Evolutionary conservation across 495 filamentous ascomycete species (phyloP).

Genomic region (Penicillium riverlandense): DNA sequence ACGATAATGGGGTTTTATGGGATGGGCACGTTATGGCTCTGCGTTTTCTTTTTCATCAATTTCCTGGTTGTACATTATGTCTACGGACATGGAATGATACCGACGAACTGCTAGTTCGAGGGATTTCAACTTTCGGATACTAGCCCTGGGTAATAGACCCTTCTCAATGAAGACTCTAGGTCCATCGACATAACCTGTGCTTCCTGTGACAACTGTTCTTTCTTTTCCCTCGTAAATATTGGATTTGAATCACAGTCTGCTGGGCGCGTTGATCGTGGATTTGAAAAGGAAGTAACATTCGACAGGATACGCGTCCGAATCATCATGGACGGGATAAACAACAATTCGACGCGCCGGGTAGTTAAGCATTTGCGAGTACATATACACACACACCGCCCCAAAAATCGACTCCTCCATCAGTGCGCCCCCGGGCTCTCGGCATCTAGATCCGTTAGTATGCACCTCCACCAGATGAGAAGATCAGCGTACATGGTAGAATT

Average conservation of each 20-base stretch:
- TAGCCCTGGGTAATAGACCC: constrained; percentile 10
- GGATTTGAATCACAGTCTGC: neutral
- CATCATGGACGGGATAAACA: too few relatives aligned
- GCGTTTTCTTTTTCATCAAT: constrained; percentile 61
- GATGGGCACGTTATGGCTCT: constrained; percentile 69
- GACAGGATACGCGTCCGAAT: too few relatives aligned
- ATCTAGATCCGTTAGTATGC: constrained; percentile 1
- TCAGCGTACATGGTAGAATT: constrained; percentile 67
- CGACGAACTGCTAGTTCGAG: constrained; percentile 29
- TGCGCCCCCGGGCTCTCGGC: constrained; percentile 13
- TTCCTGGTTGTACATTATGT: constrained; percentile 92
- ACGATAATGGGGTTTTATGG: constrained; percentile 86
- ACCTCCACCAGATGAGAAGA: too few relatives aligned
- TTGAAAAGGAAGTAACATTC: too few relatives aligned
- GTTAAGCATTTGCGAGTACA: too few relatives aligned
- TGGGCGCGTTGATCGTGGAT: too few relatives aligned
- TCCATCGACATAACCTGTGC: constrained; percentile 6
- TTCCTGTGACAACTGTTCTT: neutral
- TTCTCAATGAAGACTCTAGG: constrained; percentile 24
- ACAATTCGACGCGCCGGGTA: too few relatives aligned
- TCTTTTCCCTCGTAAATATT: too few relatives aligned
- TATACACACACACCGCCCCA: too few relatives aligned
- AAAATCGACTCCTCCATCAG: constrained; percentile 1
- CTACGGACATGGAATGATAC: constrained; percentile 60
- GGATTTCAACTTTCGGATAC: constrained; percentile 24